phyloP scores from a whole-genome alignment of 192 early-diverging fungal species.

The Backusella mclennaniae region DNA sequence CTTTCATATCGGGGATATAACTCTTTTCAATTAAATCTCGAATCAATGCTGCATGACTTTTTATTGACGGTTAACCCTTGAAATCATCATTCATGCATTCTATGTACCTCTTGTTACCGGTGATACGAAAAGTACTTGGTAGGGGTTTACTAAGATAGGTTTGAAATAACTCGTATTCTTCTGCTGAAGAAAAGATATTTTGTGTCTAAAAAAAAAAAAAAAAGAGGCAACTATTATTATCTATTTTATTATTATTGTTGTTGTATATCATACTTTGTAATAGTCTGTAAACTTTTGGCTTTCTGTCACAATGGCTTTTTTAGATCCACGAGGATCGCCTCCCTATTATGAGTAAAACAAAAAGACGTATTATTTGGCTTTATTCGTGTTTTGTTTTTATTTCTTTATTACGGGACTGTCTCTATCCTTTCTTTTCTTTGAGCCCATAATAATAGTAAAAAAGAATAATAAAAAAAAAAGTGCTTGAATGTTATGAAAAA shows the following conservation, averaged over 20 bases:
- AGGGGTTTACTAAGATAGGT: slow-evolving; percentile 66
- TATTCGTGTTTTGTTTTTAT: not conserved
- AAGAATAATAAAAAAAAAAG: not conserved
- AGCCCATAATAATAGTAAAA: not conserved
- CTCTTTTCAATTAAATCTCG: slow-evolving; percentile 66
- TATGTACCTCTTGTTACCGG: slow-evolving; percentile 74
- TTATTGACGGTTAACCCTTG: not conserved
- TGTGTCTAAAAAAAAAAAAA: slow-evolving; percentile 42
- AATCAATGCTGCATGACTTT: slow-evolving; percentile 66
- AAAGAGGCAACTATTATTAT: not conserved
- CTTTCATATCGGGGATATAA: slow-evolving; percentile 47
- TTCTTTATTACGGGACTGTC: not conserved
- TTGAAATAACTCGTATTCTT: slow-evolving; percentile 81
- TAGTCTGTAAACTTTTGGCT: slow-evolving; percentile 67
- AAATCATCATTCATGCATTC: not conserved
- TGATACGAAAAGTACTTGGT: slow-evolving; percentile 92
- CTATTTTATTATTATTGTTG: not conserved
- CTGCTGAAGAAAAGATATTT: slow-evolving; percentile 63
- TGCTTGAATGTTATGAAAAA: not conserved
- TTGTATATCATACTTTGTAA: slow-evolving; percentile 55
- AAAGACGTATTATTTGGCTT: not conserved
- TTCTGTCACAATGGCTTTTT: slow-evolving; percentile 46
- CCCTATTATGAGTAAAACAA: not conserved
- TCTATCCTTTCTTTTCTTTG: not conserved
- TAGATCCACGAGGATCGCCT: not conserved